phyloP scores from a whole-genome alignment of 2,329 filamentous ascomycete genomes.

The Aspergillus nomiae region DNA sequence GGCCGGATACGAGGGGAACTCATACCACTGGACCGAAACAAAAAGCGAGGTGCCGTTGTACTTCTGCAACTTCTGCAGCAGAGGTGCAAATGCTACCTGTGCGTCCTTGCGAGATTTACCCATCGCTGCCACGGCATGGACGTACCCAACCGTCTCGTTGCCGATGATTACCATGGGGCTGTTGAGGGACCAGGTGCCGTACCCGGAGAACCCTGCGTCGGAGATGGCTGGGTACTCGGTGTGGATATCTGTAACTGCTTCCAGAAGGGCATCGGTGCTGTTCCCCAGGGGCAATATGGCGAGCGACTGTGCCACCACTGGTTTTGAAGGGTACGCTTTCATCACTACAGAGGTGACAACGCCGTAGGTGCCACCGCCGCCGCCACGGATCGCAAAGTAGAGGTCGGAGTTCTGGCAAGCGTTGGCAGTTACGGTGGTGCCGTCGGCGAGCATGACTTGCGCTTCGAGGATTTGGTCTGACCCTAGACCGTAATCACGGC shows the following conservation, averaged over 20 bases:
- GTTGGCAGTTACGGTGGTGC: conserved; percentile 37
- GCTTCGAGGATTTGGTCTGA: conserved; percentile 50
- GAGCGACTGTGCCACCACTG: conserved; percentile 13
- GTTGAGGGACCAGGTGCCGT: conserved; percentile 17
- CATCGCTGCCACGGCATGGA: conserved; percentile 18
- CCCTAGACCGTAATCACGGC: conserved; percentile 45
- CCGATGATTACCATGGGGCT: conserved; percentile 12
- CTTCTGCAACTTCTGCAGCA: conserved; percentile 9
- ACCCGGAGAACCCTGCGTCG: conserved; percentile 22
- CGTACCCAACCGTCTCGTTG: conserved; percentile 17
- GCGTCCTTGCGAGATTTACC: conserved; percentile 12
- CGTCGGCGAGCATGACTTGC: conserved; percentile 44
- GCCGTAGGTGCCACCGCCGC: conserved; percentile 37
- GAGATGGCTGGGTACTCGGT: conserved; percentile 13
- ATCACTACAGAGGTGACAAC: conserved; percentile 23
- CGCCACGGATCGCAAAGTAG: conserved; percentile 41
- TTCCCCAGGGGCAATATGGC: background rate
- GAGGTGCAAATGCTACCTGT: conserved; percentile 4
- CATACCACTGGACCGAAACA: conserved; percentile 21
- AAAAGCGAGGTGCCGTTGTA: conserved; percentile 10
- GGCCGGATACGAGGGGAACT: conserved; percentile 29
- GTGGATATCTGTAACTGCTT: conserved; percentile 16
- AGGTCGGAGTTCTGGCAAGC: conserved; percentile 35
- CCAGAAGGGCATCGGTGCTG: conserved; percentile 5
- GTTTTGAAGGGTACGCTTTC: conserved; percentile 19